These are phyloP conservation scores for Clonostachys byssicola DNA, from an alignment of 2,329 filamentous ascomycete genomes.

Conservation along the genomic window DNA sequence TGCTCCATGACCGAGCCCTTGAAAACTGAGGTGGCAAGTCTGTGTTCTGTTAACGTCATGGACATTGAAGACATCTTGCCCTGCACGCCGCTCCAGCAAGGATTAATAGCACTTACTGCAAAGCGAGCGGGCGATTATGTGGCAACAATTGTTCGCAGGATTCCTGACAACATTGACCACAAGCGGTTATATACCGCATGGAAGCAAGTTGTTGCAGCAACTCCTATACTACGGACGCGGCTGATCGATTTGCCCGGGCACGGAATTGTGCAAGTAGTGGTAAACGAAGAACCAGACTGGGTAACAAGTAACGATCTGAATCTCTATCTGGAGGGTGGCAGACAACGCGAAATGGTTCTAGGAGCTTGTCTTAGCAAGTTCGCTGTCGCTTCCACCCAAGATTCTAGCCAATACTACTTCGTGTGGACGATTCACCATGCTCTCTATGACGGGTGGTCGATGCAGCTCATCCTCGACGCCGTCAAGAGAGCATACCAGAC, in stretches of 20 bases:
- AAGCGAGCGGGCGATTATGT: not conserved
- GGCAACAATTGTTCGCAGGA: not conserved
- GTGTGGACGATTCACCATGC: slow-evolving; percentile 18
- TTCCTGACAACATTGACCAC: not conserved
- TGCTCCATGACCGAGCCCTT: not conserved
- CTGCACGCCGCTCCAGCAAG: not conserved
- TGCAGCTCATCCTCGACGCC: slow-evolving; percentile 12
- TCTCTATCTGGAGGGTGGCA: not conserved
- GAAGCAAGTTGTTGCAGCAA: not conserved
- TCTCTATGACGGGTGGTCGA: slow-evolving; percentile 18
- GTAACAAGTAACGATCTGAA: not conserved
- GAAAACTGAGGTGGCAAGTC: not conserved
- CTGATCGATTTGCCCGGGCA: not conserved
- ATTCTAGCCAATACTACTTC: slow-evolving; percentile 4
- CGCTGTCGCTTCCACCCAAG: not conserved
- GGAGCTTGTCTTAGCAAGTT: not conserved
- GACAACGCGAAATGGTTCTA: slow-evolving; percentile 1
- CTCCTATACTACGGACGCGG: not conserved
- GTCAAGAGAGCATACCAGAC: slow-evolving; percentile 9
- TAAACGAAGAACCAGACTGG: slow-evolving; percentile 24
- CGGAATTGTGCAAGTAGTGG: not conserved
- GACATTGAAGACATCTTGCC: not conserved
- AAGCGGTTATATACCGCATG: not conserved
- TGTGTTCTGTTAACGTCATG: not conserved
- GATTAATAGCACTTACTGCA: not conserved